Evolutionary conservation across 306 rosid genomes (phyloP).

Genomic region (Quercus rubra): DNA sequence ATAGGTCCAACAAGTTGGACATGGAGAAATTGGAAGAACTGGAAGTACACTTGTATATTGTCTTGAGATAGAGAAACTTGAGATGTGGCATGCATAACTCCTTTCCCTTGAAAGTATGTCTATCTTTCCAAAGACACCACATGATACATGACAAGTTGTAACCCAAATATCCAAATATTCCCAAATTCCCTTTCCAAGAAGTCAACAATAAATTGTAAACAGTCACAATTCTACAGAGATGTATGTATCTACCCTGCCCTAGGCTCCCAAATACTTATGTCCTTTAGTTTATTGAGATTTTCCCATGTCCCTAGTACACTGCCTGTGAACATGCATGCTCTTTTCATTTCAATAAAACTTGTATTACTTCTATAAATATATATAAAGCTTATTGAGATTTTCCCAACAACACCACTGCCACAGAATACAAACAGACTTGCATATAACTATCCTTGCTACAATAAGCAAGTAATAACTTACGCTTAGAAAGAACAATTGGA

Average conservation of each 20-base stretch:
- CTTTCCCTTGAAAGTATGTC: too few species aligned
- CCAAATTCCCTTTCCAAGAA: too few species aligned
- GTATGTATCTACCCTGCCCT: not conserved
- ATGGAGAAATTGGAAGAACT: too few species aligned
- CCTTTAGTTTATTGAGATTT: not conserved
- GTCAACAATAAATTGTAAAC: not conserved
- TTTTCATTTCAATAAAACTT: too few species aligned
- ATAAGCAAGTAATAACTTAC: not conserved
- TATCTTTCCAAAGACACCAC: too few species aligned
- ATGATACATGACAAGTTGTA: too few species aligned
- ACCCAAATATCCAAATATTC: too few species aligned
- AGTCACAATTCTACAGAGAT: not conserved
- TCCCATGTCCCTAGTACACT: not conserved
- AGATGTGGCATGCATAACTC: too few species aligned
- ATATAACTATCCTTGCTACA: not conserved
- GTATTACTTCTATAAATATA: not conserved
- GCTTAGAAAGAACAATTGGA: not conserved
- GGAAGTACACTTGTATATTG: too few species aligned
- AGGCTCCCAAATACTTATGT: too few species aligned
- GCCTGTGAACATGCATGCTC: not conserved
- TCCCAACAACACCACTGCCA: not conserved
- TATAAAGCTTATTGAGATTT: not conserved
- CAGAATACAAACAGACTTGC: not conserved
- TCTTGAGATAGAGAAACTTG: too few species aligned
- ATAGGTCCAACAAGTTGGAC: too few species aligned